phyloP scores from a whole-genome alignment of 2,329 filamentous ascomycete genomes.

The Alternaria atra region DNA sequence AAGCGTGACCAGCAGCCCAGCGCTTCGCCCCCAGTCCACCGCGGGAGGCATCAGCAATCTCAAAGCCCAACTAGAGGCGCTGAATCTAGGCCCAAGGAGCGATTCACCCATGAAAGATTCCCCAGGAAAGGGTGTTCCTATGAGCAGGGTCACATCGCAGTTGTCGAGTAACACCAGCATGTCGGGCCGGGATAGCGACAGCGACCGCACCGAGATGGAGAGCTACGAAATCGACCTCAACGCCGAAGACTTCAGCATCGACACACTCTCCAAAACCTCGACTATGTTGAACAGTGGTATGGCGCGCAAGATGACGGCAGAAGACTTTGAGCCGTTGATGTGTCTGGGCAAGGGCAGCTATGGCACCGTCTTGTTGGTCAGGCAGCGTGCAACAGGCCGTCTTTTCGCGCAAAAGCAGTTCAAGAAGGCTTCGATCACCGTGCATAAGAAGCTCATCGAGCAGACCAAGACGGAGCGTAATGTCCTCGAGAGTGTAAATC shows the following conservation, averaged over 20 bases:
- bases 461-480: slow-evolving; percentile 97
- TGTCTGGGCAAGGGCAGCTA: slow-evolving; percentile 97
- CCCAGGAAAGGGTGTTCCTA: slow-evolving; percentile 56
- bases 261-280: slow-evolving; percentile 54
- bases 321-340: slow-evolving; percentile 88
- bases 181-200: slow-evolving; percentile 67
- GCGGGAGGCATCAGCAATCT: slow-evolving; percentile 81
- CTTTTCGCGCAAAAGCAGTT: slow-evolving; percentile 99
- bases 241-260: slow-evolving; percentile 81
- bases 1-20: slow-evolving; percentile 63
- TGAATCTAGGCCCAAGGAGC: slow-evolving; percentile 71
- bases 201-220: slow-evolving; percentile 75
- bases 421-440: slow-evolving; percentile 92
- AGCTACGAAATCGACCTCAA: slow-evolving; percentile 87
- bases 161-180: slow-evolving; percentile 66
- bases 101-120: slow-evolving; percentile 63
- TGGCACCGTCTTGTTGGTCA: slow-evolving; percentile 92
- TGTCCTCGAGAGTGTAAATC: slow-evolving; percentile 94
- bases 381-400: slow-evolving; percentile 84
- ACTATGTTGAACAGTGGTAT: slow-evolving; percentile 57
- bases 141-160: slow-evolving; percentile 46
- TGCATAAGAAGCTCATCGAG: slow-evolving; percentile 95
- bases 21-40: slow-evolving; percentile 59
- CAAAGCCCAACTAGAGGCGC: slow-evolving; percentile 80
- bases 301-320: slow-evolving; percentile 84